Evolutionary conservation across 441 rosid species (phyloP), one percentile per base, ranked within the genome.

Genomic region (Adansonia madagascariensis): DNA sequence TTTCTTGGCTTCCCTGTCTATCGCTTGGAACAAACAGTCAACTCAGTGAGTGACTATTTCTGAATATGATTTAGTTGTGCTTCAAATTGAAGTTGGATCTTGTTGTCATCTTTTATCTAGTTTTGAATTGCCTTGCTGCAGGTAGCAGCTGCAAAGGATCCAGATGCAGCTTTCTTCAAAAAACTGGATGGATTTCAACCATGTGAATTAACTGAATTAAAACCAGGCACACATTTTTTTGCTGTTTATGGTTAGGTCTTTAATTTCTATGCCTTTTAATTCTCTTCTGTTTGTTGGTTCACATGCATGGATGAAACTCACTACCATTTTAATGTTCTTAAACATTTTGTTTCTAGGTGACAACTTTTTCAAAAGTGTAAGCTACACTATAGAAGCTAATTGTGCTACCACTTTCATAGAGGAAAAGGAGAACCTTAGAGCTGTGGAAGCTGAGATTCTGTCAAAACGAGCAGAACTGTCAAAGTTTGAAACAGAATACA

Each of bases 1-100:
- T 95, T 95, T 82, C 93, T 95, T 50, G 92, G 97, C 70, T 95
- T 93, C 77, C 95, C 99, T 59, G 97, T 94, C 77, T 93, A 95
- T 82, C 90, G 89, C 56, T 84, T 90, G 75, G 98, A 93, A 82
- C 97, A 88, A 75, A 84, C 93, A 27, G 84, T 80, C 77, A 88
- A 87, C 85, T 85, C 87, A 77, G 99, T 95, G 77, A 82, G 93
- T 78, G 64, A 56, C 73, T 71, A 69, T 74, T 15, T 76, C 15
- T 56, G 49, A 72, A 46, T 49, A 57, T 65, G 27, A 43, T 59
- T 67, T 70, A 41, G 27, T 15, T 50, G 64, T 6, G 62, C 43
- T 43, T 76, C 15, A 41, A 75, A 11, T 73, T 50, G 56, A 46
- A 46, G 35, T 82, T 77, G 66, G 1, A 14, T 66, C 67, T 72